Percentiles rank a stretch among this genome's conserved stretches.
Conservation (phyloP, 2,329 filamentous ascomycete genomes). For the Apiospora malaysiana region DNA sequence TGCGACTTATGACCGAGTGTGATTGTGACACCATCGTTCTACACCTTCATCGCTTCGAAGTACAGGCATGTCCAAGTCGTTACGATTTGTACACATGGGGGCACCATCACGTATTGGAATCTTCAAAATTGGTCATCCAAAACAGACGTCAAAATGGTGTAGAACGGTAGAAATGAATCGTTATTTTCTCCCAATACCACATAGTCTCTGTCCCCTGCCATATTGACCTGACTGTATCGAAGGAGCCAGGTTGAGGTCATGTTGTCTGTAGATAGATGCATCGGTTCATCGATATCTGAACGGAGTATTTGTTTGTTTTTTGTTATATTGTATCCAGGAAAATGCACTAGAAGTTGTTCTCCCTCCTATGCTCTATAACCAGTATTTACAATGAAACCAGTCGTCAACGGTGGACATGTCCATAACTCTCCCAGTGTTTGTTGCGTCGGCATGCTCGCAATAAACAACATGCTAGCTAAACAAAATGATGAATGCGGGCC, state of each 20-base stretch:
- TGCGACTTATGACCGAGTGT: neutral
- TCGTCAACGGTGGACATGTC: neutral
- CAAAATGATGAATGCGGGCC: slow-evolving; percentile 9
- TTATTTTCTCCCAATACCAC: too few relatives aligned
- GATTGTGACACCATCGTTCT: too few relatives aligned
- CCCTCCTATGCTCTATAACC: slow-evolving; percentile 9
- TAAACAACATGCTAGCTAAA: neutral
- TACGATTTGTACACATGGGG: too few relatives aligned
- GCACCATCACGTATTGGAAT: neutral
- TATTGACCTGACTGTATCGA: too few relatives aligned
- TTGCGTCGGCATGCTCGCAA: neutral
- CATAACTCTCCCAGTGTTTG: neutral
- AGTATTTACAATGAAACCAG: slow-evolving; percentile 15
- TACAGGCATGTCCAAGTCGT: too few relatives aligned
- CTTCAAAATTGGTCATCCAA: too few relatives aligned
- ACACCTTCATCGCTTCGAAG: neutral
- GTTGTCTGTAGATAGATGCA: neutral
- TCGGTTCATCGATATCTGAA: neutral
- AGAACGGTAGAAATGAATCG: too few relatives aligned
- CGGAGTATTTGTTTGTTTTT: neutral
- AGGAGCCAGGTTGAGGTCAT: too few relatives aligned
- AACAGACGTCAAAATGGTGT: too few relatives aligned
- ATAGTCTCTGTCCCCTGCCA: too few relatives aligned
- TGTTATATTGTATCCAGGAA: slow-evolving; percentile 15
- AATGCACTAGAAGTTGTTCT: slow-evolving; percentile 3